Conservation (phyloP, 139 green algal species). For the Tetradesmus obliquus region DNA sequence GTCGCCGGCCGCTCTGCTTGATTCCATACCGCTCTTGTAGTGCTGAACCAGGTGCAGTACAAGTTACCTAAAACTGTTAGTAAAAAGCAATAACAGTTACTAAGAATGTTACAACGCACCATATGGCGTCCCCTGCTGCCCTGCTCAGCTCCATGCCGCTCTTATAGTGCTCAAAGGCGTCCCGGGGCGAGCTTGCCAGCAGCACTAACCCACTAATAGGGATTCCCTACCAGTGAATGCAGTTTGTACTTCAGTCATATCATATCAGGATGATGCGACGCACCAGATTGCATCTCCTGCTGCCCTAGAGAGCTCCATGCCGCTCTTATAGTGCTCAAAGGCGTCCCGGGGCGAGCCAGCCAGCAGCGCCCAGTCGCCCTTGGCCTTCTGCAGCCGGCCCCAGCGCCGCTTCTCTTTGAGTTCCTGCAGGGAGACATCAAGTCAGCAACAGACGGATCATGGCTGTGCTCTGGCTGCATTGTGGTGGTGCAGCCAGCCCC, state of each 20-base stretch:
- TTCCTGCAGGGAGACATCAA: no score
- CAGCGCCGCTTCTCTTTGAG: conserved; percentile 72
- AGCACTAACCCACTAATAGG: no score
- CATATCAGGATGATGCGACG: not conserved
- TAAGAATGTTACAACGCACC: not conserved
- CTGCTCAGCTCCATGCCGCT: conserved; percentile 60
- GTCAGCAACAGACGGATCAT: no score
- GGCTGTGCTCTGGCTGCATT: no score
- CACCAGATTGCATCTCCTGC: conserved; percentile 63
- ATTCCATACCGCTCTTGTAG: not conserved
- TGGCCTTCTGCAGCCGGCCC: conserved; percentile 84
- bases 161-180: conserved; percentile 82
- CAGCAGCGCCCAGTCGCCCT: conserved; percentile 88
- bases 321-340: conserved; percentile 73
- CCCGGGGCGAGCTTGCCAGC: conserved; percentile 19
- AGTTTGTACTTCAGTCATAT: no score
- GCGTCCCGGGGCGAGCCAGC: conserved; percentile 83
- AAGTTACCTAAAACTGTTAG: not conserved
- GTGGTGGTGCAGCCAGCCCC: conserved; percentile 81
- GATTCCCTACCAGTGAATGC: no score
- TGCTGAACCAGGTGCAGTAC: not conserved
- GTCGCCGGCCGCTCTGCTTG: no score
- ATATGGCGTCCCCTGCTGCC: conserved; percentile 56
- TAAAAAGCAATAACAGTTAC: not conserved
- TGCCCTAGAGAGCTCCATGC: conserved; percentile 57